Conservation (phyloP, 2,329 filamentous ascomycete species). For the Talaromyces pinophilus region DNA sequence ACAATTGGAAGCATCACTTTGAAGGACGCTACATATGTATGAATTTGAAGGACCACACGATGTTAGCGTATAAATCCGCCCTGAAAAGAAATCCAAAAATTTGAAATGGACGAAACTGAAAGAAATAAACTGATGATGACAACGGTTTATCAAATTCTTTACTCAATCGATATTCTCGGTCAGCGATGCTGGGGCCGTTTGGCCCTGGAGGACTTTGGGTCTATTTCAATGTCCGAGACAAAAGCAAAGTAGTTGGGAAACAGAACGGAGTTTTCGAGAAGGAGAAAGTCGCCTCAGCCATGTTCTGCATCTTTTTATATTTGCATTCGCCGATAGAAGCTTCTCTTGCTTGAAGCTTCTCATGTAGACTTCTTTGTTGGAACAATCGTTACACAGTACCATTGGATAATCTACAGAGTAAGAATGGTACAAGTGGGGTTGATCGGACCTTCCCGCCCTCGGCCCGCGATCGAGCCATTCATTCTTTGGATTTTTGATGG, state of each 20-base stretch:
- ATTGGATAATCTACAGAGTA: too few relatives aligned
- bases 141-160: background rate
- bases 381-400: background rate
- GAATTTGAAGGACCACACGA: background rate
- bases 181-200: background rate
- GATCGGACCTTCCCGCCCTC: slow-evolving; percentile 21
- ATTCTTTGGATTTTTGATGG: slow-evolving; percentile 1
- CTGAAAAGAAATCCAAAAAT: background rate
- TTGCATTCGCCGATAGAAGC: background rate
- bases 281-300: background rate
- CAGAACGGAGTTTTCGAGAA: background rate
- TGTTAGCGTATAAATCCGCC: background rate
- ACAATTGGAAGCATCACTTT: slow-evolving; percentile 25
- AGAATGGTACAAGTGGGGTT: background rate
- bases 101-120: background rate
- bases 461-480: slow-evolving; percentile 21
- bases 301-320: background rate
- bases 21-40: background rate
- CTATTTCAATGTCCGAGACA: background rate
- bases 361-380: background rate
- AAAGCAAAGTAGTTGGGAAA: background rate
- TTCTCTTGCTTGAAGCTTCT: background rate
- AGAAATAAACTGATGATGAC: background rate
- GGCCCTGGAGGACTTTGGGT: background rate
- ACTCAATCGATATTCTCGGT: background rate